Conservation (phyloP, 1,284 basidiomycete genomes). For the Waitea zeae region DNA sequence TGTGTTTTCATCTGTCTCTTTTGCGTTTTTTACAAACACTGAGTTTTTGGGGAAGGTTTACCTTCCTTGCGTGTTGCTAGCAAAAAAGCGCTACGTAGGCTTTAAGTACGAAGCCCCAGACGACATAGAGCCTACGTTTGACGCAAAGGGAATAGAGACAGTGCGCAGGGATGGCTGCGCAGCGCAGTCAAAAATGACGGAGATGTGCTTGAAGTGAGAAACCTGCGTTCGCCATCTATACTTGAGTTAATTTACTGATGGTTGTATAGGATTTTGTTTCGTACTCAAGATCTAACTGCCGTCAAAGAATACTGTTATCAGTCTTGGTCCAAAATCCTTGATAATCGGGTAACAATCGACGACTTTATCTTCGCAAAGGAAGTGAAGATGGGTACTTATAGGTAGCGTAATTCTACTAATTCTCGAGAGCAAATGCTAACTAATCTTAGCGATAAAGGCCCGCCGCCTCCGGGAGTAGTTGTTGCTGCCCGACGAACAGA, state of each 20-base stretch:
- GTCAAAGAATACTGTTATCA: conserved; percentile 81
- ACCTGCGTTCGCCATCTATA: conserved; percentile 2
- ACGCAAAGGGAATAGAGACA: conserved; percentile 97
- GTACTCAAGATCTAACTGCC: conserved; percentile 72
- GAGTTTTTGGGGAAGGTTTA: conserved; percentile 71
- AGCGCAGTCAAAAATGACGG: conserved; percentile 82
- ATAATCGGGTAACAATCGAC: conserved; percentile 66
- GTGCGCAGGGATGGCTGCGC: conserved; percentile 82
- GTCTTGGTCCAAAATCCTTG: conserved; percentile 77
- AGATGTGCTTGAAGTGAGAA: conserved; percentile 74
- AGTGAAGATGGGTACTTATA: conserved; percentile 84
- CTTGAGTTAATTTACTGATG: not conserved
- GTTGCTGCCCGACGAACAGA: conserved; percentile 68
- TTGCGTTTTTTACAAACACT: not conserved
- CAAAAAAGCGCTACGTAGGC: conserved; percentile 95
- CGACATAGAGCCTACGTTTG: conserved; percentile 69
- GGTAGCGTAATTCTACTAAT: too few relatives aligned
- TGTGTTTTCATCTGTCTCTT: conserved; percentile 11
- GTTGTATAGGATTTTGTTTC: conserved; percentile 64
- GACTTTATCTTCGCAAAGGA: conserved; percentile 95
- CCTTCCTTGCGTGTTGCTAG: conserved; percentile 81
- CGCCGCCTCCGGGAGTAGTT: conserved; percentile 81
- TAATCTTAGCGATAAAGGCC: conserved; percentile 47
- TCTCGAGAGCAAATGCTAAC: too few relatives aligned
- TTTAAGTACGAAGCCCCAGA: conserved; percentile 84